A percentile compares a stretch with the other conserved stretches of the same genome.
Conservation (phyloP, 2,329 filamentous ascomycete species). For the Trichoderma arundinaceum region DNA sequence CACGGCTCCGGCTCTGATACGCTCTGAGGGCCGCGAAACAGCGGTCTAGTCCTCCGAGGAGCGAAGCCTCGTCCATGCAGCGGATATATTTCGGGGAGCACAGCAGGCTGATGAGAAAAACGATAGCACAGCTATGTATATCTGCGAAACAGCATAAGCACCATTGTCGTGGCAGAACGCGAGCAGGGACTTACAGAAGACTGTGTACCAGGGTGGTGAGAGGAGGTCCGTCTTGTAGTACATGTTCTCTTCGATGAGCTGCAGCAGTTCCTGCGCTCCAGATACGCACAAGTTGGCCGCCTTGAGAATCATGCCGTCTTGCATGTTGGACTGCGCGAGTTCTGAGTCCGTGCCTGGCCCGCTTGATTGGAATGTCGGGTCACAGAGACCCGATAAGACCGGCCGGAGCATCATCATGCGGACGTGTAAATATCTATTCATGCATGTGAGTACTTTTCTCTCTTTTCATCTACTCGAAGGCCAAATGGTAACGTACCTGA, state of each 20-base stretch:
- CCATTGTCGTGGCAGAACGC: not conserved
- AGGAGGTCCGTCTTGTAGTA: not conserved
- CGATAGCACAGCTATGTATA: not conserved
- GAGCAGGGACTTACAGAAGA: not conserved
- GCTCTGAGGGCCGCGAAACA: constrained; percentile 9
- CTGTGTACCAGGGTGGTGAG: not conserved
- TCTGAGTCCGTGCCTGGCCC: not conserved
- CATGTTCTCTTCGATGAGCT: not conserved
- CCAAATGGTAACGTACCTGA: not conserved
- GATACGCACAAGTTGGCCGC: not conserved
- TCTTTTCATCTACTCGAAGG: not conserved
- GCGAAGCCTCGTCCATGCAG: not conserved
- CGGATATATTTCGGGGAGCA: not conserved
- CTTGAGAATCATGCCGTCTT: not conserved
- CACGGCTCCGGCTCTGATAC: constrained; percentile 3
- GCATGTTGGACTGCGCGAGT: not conserved
- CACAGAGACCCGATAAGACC: not conserved
- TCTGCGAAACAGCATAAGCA: not conserved
- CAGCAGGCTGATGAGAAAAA: not conserved
- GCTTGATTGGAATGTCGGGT: not conserved
- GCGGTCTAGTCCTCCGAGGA: not conserved
- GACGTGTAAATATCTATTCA: not conserved
- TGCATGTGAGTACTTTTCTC: not conserved
- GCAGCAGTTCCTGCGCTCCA: not conserved
- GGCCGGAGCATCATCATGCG: constrained; percentile 1